Conservation (phyloP, 306 rosid species). For the Prunus dulcis region DNA sequence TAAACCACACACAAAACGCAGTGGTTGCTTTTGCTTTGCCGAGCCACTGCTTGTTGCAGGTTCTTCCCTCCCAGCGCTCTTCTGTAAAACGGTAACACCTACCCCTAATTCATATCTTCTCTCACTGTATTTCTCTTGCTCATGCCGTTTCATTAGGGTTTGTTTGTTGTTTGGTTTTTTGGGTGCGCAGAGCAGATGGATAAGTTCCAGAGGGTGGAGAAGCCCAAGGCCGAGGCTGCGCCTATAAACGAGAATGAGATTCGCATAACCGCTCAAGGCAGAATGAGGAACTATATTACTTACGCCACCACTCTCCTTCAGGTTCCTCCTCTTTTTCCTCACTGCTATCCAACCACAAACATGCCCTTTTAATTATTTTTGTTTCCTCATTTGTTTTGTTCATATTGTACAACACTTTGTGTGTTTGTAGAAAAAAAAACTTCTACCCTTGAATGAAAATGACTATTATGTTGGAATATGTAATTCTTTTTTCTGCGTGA, state of each 20-base stretch:
- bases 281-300: constrained; percentile 82
- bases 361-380: too few relatives aligned
- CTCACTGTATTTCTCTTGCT: background rate
- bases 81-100: background rate
- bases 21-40: background rate
- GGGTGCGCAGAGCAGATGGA: constrained; percentile 41
- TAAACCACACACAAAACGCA: background rate
- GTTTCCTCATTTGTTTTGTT: background rate
- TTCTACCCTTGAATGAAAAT: too few relatives aligned
- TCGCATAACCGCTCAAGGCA: constrained; percentile 82
- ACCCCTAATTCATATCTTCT: background rate
- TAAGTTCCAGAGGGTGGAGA: constrained; percentile 91
- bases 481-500: too few relatives aligned
- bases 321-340: constrained; percentile 21
- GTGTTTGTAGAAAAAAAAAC: too few relatives aligned
- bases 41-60: background rate
- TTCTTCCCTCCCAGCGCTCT: background rate
- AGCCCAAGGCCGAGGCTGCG: constrained; percentile 52
- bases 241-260: constrained; percentile 86
- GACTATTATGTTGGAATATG: too few relatives aligned
- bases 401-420: too few relatives aligned
- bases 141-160: background rate
- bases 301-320: constrained; percentile 90
- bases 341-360: too few relatives aligned
- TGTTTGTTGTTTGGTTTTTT: background rate